Evolutionary conservation across 306 rosid genomes (phyloP).

Genomic region (Castanospermum australe): DNA sequence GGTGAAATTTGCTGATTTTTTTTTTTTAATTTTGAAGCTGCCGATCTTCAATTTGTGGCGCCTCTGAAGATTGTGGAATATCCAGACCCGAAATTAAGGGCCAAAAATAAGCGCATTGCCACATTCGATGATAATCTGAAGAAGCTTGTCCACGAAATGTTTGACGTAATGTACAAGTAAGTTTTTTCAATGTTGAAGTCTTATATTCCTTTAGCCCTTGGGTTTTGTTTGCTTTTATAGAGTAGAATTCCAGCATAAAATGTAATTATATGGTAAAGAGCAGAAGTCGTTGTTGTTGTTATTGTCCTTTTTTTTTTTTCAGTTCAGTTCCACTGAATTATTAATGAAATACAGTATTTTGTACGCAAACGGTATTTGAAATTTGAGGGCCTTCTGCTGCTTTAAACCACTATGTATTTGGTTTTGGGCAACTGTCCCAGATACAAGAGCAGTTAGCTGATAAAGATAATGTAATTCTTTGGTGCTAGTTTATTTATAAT

Average conservation of each 20-base stretch:
- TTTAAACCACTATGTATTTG: background rate
- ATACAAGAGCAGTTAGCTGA: background rate
- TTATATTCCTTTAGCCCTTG: background rate
- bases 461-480: no score
- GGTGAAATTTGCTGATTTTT: background rate
- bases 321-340: background rate
- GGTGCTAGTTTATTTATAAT: no score
- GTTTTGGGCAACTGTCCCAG: background rate
- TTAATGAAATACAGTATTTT: background rate
- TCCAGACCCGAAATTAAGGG: conserved; percentile 78
- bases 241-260: no score
- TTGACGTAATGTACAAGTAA: conserved; percentile 89
- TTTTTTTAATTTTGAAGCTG: conserved; percentile 37
- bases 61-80: conserved; percentile 73
- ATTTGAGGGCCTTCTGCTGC: background rate
- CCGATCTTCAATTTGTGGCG: conserved; percentile 63
- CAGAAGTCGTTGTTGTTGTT: no score
- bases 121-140: conserved; percentile 70
- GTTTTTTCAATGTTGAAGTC: conserved; percentile 19
- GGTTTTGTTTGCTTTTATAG: background rate
- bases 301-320: no score
- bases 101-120: conserved; percentile 66
- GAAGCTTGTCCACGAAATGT: conserved; percentile 81
- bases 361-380: background rate
- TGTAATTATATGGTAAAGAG: background rate